Percentiles rank a stretch among this genome's conserved stretches.
Conservation (phyloP, 1,284 basidiomycete species). For the Lentinus polychrous region DNA sequence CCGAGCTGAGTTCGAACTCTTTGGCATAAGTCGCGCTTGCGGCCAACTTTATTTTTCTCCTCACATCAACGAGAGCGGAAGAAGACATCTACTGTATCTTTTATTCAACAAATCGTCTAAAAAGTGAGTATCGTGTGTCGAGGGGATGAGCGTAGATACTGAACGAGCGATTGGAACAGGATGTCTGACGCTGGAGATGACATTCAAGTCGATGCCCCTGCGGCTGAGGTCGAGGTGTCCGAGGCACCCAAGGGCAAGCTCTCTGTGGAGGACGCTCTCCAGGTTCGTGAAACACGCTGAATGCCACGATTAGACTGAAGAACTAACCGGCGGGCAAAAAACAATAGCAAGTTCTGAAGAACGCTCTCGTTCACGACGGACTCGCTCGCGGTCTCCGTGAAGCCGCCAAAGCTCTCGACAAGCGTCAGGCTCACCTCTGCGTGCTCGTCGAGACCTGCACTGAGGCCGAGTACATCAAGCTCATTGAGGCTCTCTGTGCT, state of each 20-base stretch:
- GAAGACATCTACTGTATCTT: conserved; percentile 63
- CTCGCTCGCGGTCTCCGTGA: conserved; percentile 97
- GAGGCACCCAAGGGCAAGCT: conserved; percentile 92
- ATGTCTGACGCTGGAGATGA: conserved; percentile 99
- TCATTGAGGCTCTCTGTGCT: conserved; percentile 98
- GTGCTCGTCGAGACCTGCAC: conserved; percentile 99
- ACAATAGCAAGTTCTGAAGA: conserved; percentile 85
- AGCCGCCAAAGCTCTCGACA: conserved; percentile 97
- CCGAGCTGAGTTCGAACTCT: conserved; percentile 47
- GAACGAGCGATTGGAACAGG: conserved; percentile 30
- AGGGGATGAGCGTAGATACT: conserved; percentile 6
- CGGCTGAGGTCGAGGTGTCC: conserved; percentile 77
- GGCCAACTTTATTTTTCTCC: conserved; percentile 37
- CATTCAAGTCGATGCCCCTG: conserved; percentile 69
- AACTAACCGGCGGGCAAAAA: background rate
- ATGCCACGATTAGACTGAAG: background rate
- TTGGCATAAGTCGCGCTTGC: conserved; percentile 13
- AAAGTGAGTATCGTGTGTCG: conserved; percentile 33
- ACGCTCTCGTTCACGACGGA: conserved; percentile 95
- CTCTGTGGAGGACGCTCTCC: conserved; percentile 95
- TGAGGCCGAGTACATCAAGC: conserved; percentile 99
- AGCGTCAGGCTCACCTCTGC: conserved; percentile 97
- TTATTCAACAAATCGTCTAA: conserved; percentile 27
- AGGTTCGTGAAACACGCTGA: conserved; percentile 44
- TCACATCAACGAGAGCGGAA: conserved; percentile 86